Percentiles rank a stretch among this genome's conserved stretches.
These are phyloP conservation scores for Pleoardoris graminearum DNA, from an alignment of 2,329 filamentous ascomycete species.

Conservation along the genomic window DNA sequence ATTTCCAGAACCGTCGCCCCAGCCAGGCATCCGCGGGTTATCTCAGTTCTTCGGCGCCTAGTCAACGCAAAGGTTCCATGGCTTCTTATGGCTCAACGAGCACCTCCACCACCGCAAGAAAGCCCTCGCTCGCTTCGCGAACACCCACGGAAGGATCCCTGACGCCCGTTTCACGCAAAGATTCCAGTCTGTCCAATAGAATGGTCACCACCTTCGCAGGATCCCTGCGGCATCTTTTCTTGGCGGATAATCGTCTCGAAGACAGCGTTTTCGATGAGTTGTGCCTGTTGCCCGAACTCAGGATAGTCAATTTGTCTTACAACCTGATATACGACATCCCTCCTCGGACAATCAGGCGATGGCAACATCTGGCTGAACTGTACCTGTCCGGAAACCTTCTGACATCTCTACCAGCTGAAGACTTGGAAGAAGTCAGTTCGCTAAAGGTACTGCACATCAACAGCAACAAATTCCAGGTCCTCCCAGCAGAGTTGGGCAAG, in stretches of 20 bases:
- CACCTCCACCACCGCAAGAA: constrained; percentile 54
- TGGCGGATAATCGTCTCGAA: constrained; percentile 91
- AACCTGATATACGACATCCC: constrained; percentile 94
- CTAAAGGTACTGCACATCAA: constrained; percentile 94
- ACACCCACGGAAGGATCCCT: constrained; percentile 61
- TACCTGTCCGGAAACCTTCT: constrained; percentile 96
- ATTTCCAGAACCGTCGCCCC: constrained; percentile 69
- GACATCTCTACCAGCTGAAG: constrained; percentile 87
- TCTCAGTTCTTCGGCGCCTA: constrained; percentile 71
- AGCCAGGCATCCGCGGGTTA: constrained; percentile 79
- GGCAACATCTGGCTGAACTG: constrained; percentile 87
- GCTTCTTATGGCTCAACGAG: constrained; percentile 69
- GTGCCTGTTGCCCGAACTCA: constrained; percentile 77
- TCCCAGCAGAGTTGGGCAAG: constrained; percentile 93
- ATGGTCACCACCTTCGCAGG: constrained; percentile 85
- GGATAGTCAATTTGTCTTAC: constrained; percentile 90
- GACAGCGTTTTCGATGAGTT: constrained; percentile 96
- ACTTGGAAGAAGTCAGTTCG: constrained; percentile 85
- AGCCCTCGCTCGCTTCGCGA: constrained; percentile 80
- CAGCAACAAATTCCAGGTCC: constrained; percentile 94
- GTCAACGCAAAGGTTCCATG: constrained; percentile 77
- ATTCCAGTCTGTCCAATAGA: constrained; percentile 81
- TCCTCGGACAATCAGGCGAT: constrained; percentile 81
- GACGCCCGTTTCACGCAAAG: constrained; percentile 71
- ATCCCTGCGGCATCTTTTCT: constrained; percentile 78